A percentile compares a stretch with the other conserved stretches of the same genome.
phyloP scores from a whole-genome alignment of 768 basidiomycete species.

The Sutorius australiensis region DNA sequence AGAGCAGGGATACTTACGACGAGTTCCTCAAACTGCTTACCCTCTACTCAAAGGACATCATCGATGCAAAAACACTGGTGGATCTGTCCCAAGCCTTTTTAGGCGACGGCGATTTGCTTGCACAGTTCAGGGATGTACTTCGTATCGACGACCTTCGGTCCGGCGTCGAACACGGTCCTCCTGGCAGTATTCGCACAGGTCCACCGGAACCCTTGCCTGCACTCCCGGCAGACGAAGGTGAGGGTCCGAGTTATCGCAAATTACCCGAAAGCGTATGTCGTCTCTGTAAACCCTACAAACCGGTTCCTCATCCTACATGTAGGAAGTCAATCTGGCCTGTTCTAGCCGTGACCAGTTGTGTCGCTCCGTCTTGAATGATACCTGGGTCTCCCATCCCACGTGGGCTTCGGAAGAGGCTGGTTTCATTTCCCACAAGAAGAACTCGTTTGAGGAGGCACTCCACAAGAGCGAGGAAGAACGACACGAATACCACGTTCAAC shows the following conservation, averaged over 20 bases:
- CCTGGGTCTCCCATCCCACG: constrained; percentile 98
- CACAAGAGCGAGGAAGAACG: constrained; percentile 98
- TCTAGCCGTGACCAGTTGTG: constrained; percentile 93
- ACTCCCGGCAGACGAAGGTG: constrained; percentile 74
- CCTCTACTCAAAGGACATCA: constrained; percentile 88
- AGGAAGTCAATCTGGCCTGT: constrained; percentile 90
- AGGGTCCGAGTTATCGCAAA: constrained; percentile 91
- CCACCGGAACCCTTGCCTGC: constrained; percentile 77
- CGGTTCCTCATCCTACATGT: constrained; percentile 9
- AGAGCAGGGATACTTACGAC: constrained; percentile 75
- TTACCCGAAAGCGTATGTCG: constrained; percentile 80
- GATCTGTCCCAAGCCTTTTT: constrained; percentile 80
- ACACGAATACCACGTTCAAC: constrained; percentile 94
- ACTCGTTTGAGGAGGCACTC: constrained; percentile 90
- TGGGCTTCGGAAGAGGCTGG: constrained; percentile 97
- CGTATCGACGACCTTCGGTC: constrained; percentile 70
- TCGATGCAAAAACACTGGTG: constrained; percentile 79
- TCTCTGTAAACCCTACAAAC: not conserved
- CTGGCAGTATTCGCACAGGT: constrained; percentile 71
- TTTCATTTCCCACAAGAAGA: constrained; percentile 95
- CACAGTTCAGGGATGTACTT: constrained; percentile 82
- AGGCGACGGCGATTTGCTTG: constrained; percentile 73
- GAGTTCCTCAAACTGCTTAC: constrained; percentile 93
- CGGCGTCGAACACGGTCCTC: constrained; percentile 64
- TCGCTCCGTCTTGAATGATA: constrained; percentile 93